Base-by-base conservation (phyloP, 192 early-diverging fungal species). In the Backusella westeae region DNA sequence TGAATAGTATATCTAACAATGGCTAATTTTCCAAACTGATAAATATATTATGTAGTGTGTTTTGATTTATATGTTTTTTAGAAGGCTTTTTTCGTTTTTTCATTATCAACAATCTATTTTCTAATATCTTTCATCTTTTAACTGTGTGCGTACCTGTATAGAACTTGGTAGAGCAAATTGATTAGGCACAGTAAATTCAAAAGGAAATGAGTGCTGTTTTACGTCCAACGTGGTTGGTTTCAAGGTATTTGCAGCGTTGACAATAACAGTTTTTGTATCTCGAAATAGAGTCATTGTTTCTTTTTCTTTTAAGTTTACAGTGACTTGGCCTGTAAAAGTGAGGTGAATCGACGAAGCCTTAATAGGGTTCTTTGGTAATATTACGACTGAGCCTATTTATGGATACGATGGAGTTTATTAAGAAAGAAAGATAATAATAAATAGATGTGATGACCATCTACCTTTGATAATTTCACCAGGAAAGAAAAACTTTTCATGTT, bases 401-500 rank as follows among this genome's bases (percentile, higher is more conserved):
- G 12, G 59, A 4, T 49, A 19, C 1, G 4, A 49, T 44, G 32
- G 32, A 32, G 32, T 44, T 14, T 44, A 44, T 44, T 35, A 38
- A 34, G 23, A 56, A 8, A 21, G 21, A 7, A 8, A 21, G 19
- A 21, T 32, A 32, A 32, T 32, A 32, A 32, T 3, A 56, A 21
- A 44, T 44, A 17, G 42, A 14, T 44, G 42, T 4, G 0, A 32
- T 34, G 39, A 29, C 23, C 34, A 42, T 34, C 42, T 77, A 78
- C 82, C 82, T 80, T 80, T 75, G 10, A 83, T 73, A 5, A 69
- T 66, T 36, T 83, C 79, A 23, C 82, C 78, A 35, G 82, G 82
- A 65, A 83, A 83, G 46, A 80, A 83, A 46, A 75, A 83, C 59
- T 77, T 80, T 59, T 83, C 82, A 46, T 78, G 76, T 36, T 80